These are phyloP conservation scores for Aureobasidium namibiae DNA, from an alignment of 2,329 filamentous ascomycete genomes.

Conservation along the genomic window DNA sequence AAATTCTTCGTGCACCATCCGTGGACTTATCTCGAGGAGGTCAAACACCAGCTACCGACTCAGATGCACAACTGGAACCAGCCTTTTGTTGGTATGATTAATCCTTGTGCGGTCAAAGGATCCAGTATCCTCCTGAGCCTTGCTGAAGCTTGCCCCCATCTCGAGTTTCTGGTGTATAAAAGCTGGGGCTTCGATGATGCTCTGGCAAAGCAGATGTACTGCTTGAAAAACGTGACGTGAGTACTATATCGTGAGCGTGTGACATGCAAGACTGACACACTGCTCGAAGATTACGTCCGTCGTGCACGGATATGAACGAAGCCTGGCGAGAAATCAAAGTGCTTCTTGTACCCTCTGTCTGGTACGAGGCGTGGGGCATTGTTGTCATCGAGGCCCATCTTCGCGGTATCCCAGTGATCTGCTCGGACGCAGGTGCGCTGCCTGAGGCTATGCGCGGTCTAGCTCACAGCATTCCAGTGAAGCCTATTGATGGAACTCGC, in stretches of 20 bases:
- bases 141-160: constrained; percentile 15
- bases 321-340: constrained; percentile 16
- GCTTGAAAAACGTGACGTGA: neutral
- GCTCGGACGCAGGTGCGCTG: constrained; percentile 17
- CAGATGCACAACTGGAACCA: constrained; percentile 16
- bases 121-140: constrained; percentile 14
- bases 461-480: neutral
- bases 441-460: constrained; percentile 16
- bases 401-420: constrained; percentile 19
- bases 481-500: constrained; percentile 2
- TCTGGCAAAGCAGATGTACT: neutral
- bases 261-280: neutral
- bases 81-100: constrained; percentile 16
- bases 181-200: constrained; percentile 15
- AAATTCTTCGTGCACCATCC: constrained; percentile 16
- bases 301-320: constrained; percentile 15
- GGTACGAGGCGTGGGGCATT: constrained; percentile 19
- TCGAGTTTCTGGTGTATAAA: constrained; percentile 15
- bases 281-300: constrained; percentile 3
- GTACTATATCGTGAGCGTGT: neutral
- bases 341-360: constrained; percentile 18
- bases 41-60: constrained; percentile 12
- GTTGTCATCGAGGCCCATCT: constrained; percentile 18
- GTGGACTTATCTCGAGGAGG: constrained; percentile 17
- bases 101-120: constrained; percentile 17